phyloP scores from a whole-genome alignment of 73 alveolate species.

The Blepharisma stoltei region DNA sequence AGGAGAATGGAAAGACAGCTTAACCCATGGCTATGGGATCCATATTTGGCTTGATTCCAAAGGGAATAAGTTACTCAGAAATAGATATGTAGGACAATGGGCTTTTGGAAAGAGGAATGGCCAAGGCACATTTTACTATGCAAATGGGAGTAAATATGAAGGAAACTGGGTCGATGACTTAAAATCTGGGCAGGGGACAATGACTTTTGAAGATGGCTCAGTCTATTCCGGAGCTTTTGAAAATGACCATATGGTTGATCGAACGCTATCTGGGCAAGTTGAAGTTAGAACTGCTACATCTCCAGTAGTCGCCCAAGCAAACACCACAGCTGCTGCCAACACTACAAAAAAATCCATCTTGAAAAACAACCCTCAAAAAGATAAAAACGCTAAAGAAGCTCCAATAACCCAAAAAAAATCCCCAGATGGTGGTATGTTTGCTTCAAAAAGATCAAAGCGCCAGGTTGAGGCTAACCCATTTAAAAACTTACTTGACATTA shows the following conservation, averaged over 20 bases:
- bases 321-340: constrained; percentile 43
- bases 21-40: constrained; percentile 94
- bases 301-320: constrained; percentile 25
- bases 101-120: constrained; percentile 95
- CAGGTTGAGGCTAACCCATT: constrained; percentile 91
- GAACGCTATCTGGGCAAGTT: constrained; percentile 64
- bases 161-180: constrained; percentile 95
- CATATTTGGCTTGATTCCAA: constrained; percentile 95
- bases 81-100: constrained; percentile 98
- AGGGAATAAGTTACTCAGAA: constrained; percentile 89
- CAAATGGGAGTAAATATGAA: constrained; percentile 96
- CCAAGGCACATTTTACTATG: constrained; percentile 94
- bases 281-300: constrained; percentile 46
- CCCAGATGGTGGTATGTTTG: too few species aligned
- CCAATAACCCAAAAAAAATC: background rate
- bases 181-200: constrained; percentile 92
- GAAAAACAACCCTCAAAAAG: background rate
- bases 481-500: constrained; percentile 83
- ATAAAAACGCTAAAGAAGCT: background rate
- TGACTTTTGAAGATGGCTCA: constrained; percentile 95
- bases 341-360: background rate
- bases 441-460: constrained; percentile 46
- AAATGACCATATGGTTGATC: constrained; percentile 93
- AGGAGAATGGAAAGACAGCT: constrained; percentile 97
- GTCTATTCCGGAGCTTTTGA: constrained; percentile 92